Base-by-base conservation (phyloP, 257 asterid genomes). In the Solanum etuberosum region DNA sequence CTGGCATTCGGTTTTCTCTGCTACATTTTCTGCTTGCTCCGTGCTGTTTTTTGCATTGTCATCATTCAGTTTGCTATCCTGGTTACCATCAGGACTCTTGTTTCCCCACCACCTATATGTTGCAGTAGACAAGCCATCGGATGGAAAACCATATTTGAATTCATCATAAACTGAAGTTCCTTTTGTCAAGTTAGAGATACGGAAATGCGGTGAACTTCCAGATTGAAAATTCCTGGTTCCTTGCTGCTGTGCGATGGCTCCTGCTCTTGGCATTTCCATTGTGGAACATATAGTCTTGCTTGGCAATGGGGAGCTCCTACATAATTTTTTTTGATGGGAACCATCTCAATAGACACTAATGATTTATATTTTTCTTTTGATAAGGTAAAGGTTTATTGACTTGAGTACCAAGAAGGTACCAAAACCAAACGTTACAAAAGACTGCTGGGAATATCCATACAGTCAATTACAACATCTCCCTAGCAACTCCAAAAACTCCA, bases 101-200 rank as follows among this genome's bases (percentile, higher is more conserved):
- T 88, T 90, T 88, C 93, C 98, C 97, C 98, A 95, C 98, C 98
- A 95, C 89, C 86, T 92, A 85, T 88, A 88, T 2, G 95, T 89
- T 78, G 91, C 90, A 42, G 89, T 89, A 73, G 98, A 93, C 87
- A 95, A 89, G 88, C 98, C 97, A 31, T 90, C 88, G 5, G 91
- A 91, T 57, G 98, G 98, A 90, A 95, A 95, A 37, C 98, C 98
- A 70, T 93, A 95, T 80, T 93, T 94, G 72, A 93, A 95, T 83
- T 95, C 98, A 88, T 95, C 98, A 18, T 57, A 51, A 61, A 91
- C 67, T 40, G 90, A 68, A 77, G 87, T 88, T 67, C 78, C 91
- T 89, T 78, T 91, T 51, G 88, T 42, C 89, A 87, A 42, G 85
- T 83, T 88, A 85, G 90, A 83, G 88, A 89, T 87, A 21, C 54